Conservation (phyloP, 1,284 basidiomycete species). For the Ceratobasidium sp. region DNA sequence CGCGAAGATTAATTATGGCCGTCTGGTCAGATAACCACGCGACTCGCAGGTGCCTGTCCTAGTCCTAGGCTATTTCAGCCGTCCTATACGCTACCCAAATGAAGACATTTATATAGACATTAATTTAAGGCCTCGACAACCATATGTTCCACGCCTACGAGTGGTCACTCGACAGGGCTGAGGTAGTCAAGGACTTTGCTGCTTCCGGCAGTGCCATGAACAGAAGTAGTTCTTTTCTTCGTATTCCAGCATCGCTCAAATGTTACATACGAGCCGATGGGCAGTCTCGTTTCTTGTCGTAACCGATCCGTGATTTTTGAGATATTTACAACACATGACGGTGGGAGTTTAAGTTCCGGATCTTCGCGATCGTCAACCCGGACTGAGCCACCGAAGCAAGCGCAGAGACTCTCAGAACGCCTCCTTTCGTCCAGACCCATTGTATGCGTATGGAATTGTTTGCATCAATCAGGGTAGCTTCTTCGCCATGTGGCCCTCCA, state of each 20-base stretch:
- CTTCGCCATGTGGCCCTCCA: constrained; percentile 40
- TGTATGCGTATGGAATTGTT: constrained; percentile 29
- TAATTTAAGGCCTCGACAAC: background rate
- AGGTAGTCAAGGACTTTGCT: background rate
- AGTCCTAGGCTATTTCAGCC: background rate
- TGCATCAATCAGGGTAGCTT: constrained; percentile 33
- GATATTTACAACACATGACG: constrained; percentile 32
- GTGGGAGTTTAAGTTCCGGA: constrained; percentile 15
- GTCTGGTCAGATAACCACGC: background rate
- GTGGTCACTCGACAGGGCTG: constrained; percentile 1
- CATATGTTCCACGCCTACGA: background rate
- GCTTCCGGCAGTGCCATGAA: background rate
- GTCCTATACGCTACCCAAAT: background rate
- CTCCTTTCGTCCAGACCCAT: background rate
- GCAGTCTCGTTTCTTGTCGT: constrained; percentile 6
- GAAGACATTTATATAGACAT: background rate
- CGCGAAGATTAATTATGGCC: constrained; percentile 4
- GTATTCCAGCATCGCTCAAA: constrained; percentile 30
- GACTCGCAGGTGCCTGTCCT: background rate
- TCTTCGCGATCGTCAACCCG: constrained; percentile 25
- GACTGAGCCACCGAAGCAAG: constrained; percentile 36
- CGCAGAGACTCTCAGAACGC: constrained; percentile 14
- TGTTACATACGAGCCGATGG: constrained; percentile 5
- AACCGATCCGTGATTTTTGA: constrained; percentile 1
- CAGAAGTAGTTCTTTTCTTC: background rate